These are phyloP conservation scores for Volvox carteri DNA, from an alignment of 163 green algal species.

Conservation along the genomic window DNA sequence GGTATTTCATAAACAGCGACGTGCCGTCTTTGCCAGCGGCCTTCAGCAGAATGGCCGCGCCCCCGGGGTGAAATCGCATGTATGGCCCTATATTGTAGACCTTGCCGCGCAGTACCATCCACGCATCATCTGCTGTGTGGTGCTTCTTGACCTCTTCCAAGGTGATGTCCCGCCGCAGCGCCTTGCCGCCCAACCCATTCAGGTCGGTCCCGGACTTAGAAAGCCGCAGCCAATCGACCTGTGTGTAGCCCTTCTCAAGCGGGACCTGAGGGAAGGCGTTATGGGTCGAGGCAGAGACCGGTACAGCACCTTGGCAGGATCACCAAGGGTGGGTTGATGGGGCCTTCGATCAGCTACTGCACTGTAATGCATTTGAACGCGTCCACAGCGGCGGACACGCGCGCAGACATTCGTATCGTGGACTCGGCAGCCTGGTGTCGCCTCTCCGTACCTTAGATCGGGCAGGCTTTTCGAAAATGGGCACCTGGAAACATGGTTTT, in stretches of 20 bases:
- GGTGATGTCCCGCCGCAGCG: constrained; percentile 76
- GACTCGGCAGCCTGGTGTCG: neutral
- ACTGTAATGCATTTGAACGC: too few species aligned
- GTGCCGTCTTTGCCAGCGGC: constrained; percentile 91
- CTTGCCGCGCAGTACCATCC: constrained; percentile 70
- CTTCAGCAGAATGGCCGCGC: constrained; percentile 83
- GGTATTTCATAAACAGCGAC: constrained; percentile 88
- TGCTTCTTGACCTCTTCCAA: constrained; percentile 87
- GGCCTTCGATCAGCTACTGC: too few species aligned
- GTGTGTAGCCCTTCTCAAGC: constrained; percentile 91
- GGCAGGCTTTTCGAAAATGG: constrained; percentile 33
- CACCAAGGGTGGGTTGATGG: too few species aligned
- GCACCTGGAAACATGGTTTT: constrained; percentile 1
- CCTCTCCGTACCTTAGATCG: constrained; percentile 38
- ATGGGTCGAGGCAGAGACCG: too few species aligned
- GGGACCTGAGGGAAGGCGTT: constrained; percentile 84
- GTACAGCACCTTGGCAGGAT: too few species aligned
- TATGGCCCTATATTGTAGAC: constrained; percentile 97
- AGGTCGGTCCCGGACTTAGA: constrained; percentile 73
- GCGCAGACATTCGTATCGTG: too few species aligned
- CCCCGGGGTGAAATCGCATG: constrained; percentile 93
- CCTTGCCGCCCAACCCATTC: constrained; percentile 59
- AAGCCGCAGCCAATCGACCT: constrained; percentile 90
- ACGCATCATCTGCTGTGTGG: constrained; percentile 80
- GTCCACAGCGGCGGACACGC: too few species aligned